Conservation (phyloP, 129 eudicot species). For the Flaveria brownii region DNA sequence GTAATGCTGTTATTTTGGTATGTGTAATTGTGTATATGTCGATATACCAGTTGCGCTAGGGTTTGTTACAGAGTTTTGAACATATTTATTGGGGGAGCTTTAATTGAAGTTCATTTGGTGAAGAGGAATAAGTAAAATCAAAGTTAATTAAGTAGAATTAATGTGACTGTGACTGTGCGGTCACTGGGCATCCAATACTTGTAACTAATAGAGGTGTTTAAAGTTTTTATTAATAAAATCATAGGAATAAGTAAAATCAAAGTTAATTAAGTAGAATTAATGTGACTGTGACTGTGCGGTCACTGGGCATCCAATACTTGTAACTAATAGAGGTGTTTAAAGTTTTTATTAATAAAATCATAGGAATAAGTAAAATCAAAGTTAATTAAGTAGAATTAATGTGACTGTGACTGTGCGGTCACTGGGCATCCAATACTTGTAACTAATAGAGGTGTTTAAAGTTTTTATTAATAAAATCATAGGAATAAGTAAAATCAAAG, state of each 20-base stretch:
- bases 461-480: not conserved
- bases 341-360: not conserved
- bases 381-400: too few species aligned
- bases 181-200: not conserved
- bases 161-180: not conserved
- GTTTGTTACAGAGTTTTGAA: not conserved
- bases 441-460: not conserved
- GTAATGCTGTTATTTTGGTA: not conserved
- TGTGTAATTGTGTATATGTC: not conserved
- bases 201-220: not conserved
- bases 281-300: too few species aligned
- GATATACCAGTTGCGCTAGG: slow-evolving; percentile 1
- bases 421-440: not conserved
- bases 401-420: too few species aligned
- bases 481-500: too few species aligned
- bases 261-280: too few species aligned
- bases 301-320: not conserved
- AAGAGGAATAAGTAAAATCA: too few species aligned
- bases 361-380: too few species aligned
- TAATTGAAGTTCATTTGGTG: not conserved
- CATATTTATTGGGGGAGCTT: not conserved
- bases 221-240: not conserved
- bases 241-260: too few species aligned
- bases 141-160: slow-evolving; percentile 1
- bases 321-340: not conserved